Evolutionary conservation across 352 stramenopile species (phyloP), one percentile per base, ranked within the genome.

Genomic region (Phytophthora macrochlamydospora): DNA sequence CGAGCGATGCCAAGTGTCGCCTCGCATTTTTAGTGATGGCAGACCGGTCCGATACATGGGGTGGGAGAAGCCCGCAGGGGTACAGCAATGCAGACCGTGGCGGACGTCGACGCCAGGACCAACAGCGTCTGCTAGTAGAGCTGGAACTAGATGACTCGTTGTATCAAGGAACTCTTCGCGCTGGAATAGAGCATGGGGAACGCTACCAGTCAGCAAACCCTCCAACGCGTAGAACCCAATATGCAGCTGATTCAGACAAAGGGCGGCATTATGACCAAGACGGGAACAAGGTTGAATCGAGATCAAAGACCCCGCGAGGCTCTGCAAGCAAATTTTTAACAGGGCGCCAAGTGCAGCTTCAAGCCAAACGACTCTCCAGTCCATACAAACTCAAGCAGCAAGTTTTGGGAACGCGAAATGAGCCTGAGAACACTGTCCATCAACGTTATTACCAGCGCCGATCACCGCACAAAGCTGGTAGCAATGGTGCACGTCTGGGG

Each of bases 331-430:
- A 56, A 38, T 49, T 33, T 12, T 45, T 46, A 11, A 60, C 33
- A 1, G 45, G 67, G 31, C 62, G 59, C 8, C 67, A 69, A 28
- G 65, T 51, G 49, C 56, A 64, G 29, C 45, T 59, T 32, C 54
- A 61, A 24, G 55, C 59, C 3, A 74, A 57, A 38, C 74, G 74
- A 32, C 71, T 82, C 7, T 73, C 71, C 6, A 90, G 75, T 67
- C 81, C 80, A 28, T 87, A 81, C 69, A 87, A 89, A 56, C 64
- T 91, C 32, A 90, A 91, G 56, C 76, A 91, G 44, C 73, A 76
- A 11, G 77, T 91, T 33, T 51, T 87, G 28, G 83, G 71, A 54
- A 88, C 52, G 38, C 72, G 80, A 18, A 61, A 51, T 28, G 44
- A 59, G n/a, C 35, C 54, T 9, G 58, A 65, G 29, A 42, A 30